These are phyloP conservation scores for Cutaneotrichosporon sp. DNA, from an alignment of 1,284 basidiomycete genomes.

Conservation along the genomic window DNA sequence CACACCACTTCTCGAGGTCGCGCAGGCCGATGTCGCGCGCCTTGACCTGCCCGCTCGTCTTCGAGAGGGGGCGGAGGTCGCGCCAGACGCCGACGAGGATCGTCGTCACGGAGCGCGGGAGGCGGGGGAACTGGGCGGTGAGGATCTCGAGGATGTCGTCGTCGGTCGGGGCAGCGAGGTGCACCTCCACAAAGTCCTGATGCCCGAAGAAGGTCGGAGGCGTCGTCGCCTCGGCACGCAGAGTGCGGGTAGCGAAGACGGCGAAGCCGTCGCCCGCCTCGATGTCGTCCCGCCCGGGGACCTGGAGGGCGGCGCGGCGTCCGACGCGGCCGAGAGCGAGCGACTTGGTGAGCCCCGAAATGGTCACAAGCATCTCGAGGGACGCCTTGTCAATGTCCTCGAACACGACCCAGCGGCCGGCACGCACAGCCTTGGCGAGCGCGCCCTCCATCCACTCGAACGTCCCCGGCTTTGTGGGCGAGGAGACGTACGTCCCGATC, in stretches of 20 bases:
- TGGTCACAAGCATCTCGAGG: constrained; percentile 78
- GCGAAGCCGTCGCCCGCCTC: constrained; percentile 72
- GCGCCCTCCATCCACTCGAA: constrained; percentile 98
- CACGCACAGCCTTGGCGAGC: constrained; percentile 82
- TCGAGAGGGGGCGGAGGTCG: constrained; percentile 42
- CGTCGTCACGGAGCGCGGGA: constrained; percentile 58
- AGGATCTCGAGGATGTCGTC: constrained; percentile 73
- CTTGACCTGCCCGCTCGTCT: constrained; percentile 49
- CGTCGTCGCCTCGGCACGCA: constrained; percentile 51
- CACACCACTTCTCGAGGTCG: constrained; percentile 87
- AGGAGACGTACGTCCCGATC: constrained; percentile 91
- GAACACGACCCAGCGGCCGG: constrained; percentile 92
- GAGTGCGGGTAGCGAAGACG: constrained; percentile 77
- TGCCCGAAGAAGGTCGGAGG: constrained; percentile 72
- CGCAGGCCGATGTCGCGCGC: constrained; percentile 66
- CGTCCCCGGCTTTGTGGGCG: constrained; percentile 76
- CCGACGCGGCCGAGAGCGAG: constrained; percentile 66
- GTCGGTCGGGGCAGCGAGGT: constrained; percentile 62
- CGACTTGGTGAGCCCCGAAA: constrained; percentile 80
- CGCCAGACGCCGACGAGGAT: constrained; percentile 48
- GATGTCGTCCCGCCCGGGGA: constrained; percentile 69
- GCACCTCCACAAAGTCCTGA: constrained; percentile 76
- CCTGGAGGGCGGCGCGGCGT: constrained; percentile 65
- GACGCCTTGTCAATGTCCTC: constrained; percentile 90
- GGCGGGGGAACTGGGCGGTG: constrained; percentile 63